Conservation (phyloP, 306 rosid genomes). For the Quillaja saponaria region DNA sequence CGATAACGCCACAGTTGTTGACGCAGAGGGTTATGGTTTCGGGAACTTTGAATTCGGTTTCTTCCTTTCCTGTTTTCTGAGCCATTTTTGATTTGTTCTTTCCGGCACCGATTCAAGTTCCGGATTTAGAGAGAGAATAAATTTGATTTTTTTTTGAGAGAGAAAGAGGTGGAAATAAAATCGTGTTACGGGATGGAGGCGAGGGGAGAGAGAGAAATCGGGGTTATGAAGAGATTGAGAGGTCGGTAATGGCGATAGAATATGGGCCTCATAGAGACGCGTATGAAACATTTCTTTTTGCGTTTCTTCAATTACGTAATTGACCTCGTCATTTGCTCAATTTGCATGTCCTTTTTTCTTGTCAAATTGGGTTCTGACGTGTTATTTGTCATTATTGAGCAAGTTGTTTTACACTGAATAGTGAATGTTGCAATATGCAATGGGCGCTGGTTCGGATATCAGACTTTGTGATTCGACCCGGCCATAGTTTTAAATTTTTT, state of each 20-base stretch:
- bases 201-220: slow-evolving; percentile 35
- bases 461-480: background rate
- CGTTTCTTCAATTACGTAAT: slow-evolving; percentile 39
- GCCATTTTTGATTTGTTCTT: slow-evolving; percentile 39
- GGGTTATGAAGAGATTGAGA: slow-evolving; percentile 50
- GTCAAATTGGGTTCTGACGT: slow-evolving; percentile 36
- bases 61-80: slow-evolving; percentile 81
- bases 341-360: slow-evolving; percentile 12
- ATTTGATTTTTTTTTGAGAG: background rate
- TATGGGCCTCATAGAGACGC: slow-evolving; percentile 89
- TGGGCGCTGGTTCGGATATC: background rate
- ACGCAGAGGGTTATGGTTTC: slow-evolving; percentile 65
- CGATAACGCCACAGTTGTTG: slow-evolving; percentile 83
- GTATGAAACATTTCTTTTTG: slow-evolving; percentile 46
- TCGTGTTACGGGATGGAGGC: background rate
- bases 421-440: background rate
- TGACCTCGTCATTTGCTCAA: slow-evolving; percentile 30
- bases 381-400: slow-evolving; percentile 26
- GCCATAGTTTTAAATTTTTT: too few relatives aligned
- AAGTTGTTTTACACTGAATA: too few relatives aligned
- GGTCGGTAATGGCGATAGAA: slow-evolving; percentile 71
- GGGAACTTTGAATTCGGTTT: slow-evolving; percentile 80
- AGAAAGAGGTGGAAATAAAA: slow-evolving; percentile 3
- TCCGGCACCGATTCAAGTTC: background rate
- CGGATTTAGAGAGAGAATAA: background rate